Percentiles rank a stretch among this genome's conserved stretches.
phyloP scores from a whole-genome alignment of 2,329 filamentous ascomycete genomes.

The Gaeumannomyces sp. region DNA sequence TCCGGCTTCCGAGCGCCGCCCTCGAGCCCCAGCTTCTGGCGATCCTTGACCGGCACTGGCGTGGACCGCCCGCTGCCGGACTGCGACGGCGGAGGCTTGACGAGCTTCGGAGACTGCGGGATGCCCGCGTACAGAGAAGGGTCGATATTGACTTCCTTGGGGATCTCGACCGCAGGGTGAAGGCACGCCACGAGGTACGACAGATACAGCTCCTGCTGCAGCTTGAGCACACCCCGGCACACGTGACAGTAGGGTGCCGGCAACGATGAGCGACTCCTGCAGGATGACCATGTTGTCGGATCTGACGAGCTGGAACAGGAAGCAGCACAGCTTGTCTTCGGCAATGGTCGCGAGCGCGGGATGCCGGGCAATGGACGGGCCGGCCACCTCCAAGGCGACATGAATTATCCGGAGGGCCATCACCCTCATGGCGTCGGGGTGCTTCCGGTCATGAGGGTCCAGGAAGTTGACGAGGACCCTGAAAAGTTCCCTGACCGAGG shows the following conservation, averaged over 20 bases:
- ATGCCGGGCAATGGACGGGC: slow-evolving; percentile 89
- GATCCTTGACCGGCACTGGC: slow-evolving; percentile 84
- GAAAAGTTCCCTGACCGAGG: slow-evolving; percentile 91
- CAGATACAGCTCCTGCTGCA: slow-evolving; percentile 93
- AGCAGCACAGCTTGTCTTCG: slow-evolving; percentile 86
- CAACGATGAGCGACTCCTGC: slow-evolving; percentile 86
- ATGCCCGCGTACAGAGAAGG: slow-evolving; percentile 89
- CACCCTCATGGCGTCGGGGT: slow-evolving; percentile 91
- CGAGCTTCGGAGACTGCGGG: slow-evolving; percentile 80
- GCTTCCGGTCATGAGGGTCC: slow-evolving; percentile 85
- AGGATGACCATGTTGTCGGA: slow-evolving; percentile 95
- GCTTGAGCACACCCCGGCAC: slow-evolving; percentile 81
- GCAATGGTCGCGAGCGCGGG: slow-evolving; percentile 81
- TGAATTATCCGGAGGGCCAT: slow-evolving; percentile 98
- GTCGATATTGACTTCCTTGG: slow-evolving; percentile 82
- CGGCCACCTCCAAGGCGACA: slow-evolving; percentile 91
- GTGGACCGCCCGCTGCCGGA: slow-evolving; percentile 70
- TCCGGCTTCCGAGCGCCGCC: slow-evolving; percentile 89
- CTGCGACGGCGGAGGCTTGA: slow-evolving; percentile 71
- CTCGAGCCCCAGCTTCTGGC: slow-evolving; percentile 87
- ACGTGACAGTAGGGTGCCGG: slow-evolving; percentile 86
- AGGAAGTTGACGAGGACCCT: slow-evolving; percentile 88
- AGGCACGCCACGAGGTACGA: slow-evolving; percentile 92
- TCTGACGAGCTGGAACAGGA: slow-evolving; percentile 91
- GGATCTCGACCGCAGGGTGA: slow-evolving; percentile 91